Evolutionary conservation across 1,284 basidiomycete genomes (phyloP), one percentile per base, ranked within the genome.

Genomic region (Apiotrichum gamsii): DNA sequence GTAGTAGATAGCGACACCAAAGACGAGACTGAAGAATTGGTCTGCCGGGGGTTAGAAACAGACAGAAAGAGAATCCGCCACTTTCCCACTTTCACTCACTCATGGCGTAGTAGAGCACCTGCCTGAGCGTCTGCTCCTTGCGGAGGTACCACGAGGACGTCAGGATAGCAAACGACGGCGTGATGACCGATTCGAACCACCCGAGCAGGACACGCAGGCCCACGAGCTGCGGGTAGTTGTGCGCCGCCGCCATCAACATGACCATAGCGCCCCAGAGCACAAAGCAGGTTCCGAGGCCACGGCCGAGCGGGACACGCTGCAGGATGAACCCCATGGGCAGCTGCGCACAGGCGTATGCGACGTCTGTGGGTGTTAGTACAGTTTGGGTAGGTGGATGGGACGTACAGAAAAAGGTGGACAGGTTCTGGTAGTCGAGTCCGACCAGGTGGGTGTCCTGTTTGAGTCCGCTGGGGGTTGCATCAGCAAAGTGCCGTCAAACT

Each of bases 111-210:
- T 58, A 61, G 29, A 60, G 28, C 23, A 36, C 44, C 34, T 51
- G 51, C 16, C 61, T 46, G 1, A 56, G 36, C 8, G 56, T 57
- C 19, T 51, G 41, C 34, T 59, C 58, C 6, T 30, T 31, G 8
- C 57, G 39, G 30, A 57, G 55, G 49, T 61, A 61, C 59, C 59
- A 61, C 2, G 59, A 58, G 11, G 55, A 38, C 20, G 56, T 45
- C 20, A 61, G 51, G 24, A 61, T 49, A 2, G 51, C 51, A 47
- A 65, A 65, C 20, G 58, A 59, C 24, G 62, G 62, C 3, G 59
- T 61, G 47, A 65, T 39, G 32, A 54, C 57, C 3, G 42, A 43
- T 38, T 65, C 62, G 20, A 62, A 57, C 51, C 57, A 57, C 14
- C 62, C 62, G 13, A 65, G 52, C 29, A 61, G 23, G 21, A 55